These are phyloP conservation scores for Periconia digitata DNA, from an alignment of 2,329 filamentous ascomycete species.

Conservation along the genomic window DNA sequence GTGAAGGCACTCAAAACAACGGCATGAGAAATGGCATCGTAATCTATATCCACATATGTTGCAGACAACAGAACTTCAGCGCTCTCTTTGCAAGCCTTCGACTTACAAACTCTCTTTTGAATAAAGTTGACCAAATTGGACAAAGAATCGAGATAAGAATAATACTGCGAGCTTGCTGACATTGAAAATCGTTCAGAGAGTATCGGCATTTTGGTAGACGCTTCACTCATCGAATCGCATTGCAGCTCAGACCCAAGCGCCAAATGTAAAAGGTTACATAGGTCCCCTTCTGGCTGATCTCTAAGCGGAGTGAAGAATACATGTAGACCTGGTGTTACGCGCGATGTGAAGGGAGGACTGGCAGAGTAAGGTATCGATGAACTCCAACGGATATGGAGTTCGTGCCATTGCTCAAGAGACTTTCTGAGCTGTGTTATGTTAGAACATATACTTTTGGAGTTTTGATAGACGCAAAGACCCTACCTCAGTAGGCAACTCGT, in stretches of 20 bases:
- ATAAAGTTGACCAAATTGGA: conserved; percentile 57
- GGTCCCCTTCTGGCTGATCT: conserved; percentile 26
- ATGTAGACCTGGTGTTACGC: conserved; percentile 79
- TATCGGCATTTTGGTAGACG: conserved; percentile 63
- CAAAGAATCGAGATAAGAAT: conserved; percentile 64
- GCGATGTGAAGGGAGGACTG: conserved; percentile 71
- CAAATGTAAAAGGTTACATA: conserved; percentile 63
- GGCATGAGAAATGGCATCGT: conserved; percentile 67
- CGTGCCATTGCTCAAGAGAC: conserved; percentile 65
- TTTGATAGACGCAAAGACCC: not conserved
- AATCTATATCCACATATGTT: conserved; percentile 74
- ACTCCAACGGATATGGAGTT: conserved; percentile 81
- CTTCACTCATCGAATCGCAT: conserved; percentile 58
- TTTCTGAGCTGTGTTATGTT: conserved; percentile 54
- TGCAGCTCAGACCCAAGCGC: conserved; percentile 58
- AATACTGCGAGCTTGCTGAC: conserved; percentile 69
- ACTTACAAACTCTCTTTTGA: conserved; percentile 55
- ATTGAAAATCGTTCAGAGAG: conserved; percentile 63
- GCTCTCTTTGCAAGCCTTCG: conserved; percentile 52
- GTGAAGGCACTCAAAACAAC: conserved; percentile 68
- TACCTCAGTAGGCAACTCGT: conserved; percentile 72
- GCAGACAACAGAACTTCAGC: conserved; percentile 55
- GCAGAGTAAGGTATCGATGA: conserved; percentile 59
- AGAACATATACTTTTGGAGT: not conserved
- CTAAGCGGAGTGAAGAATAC: conserved; percentile 69